Base-by-base conservation (phyloP, 2,329 filamentous ascomycete genomes). In the Penicillium digitatum region DNA sequence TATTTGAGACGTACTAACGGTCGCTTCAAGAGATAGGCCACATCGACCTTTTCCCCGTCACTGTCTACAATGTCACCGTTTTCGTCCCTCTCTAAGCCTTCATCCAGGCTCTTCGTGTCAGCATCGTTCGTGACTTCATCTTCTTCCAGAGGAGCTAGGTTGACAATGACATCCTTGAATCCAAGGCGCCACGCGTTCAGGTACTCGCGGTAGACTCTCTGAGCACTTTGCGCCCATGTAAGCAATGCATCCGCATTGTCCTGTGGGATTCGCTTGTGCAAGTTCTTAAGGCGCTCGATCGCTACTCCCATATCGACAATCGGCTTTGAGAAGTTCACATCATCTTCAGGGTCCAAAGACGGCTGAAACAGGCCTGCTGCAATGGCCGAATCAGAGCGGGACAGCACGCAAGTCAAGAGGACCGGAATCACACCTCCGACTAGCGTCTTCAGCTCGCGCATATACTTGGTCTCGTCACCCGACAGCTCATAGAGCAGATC, bases 381-480 rank as follows among this genome's bases (percentile, higher is more conserved):
- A 45, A 85, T 79, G 14, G 82, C 81, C 7, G 83, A 82, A 59
- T 86, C 83, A 1, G 85, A 85, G 57, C 88, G 85, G 10, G 86
- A 88, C 12, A 96, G 81, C 9, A 95, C 89, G 61, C 91, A 90
- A 10, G 87, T 90, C 48, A 99, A 77, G 2, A 99, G 81, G 2
- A 97, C 93, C 0, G 94, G 94, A 53, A 99, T 89, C 22, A 99
- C 93, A 53, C 94, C 94, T 65, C 96, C 92, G 8, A 97, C 92
- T 31, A 99, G 76, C 0, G 94, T 96, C 68, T 91, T 90, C 31
- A 99, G 81, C 73, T 99, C 94, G 52, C 92, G 84, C 74, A 88
- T 87, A 69, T 97, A 99, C 62, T 94, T 88, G 42, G 83, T 78
- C 72, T 99, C 94, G 64, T 97, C 94, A 5, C 87, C 83, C 11